Conservation (phyloP, 805 yeast species). For the Sporopachydermia lactativora region DNA sequence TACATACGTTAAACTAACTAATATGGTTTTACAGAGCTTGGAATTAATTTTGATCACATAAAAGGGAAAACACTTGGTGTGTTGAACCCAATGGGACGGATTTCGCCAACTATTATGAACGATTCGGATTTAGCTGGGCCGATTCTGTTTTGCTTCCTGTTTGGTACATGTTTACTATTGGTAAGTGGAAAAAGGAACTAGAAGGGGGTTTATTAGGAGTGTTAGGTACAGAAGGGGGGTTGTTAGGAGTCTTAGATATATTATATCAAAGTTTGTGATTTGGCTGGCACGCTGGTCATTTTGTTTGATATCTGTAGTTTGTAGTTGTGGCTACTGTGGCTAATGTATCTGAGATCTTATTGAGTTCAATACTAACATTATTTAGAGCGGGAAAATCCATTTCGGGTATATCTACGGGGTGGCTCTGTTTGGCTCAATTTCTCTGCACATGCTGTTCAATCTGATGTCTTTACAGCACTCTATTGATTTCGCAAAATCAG, state of each 20-base stretch:
- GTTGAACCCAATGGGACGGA: slow-evolving; percentile 54
- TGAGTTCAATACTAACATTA: not conserved
- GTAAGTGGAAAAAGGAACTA: slow-evolving; percentile 12
- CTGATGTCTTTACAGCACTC: slow-evolving; percentile 49
- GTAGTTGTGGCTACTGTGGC: no score
- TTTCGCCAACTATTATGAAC: slow-evolving; percentile 63
- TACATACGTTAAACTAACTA: no score
- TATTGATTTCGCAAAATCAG: slow-evolving; percentile 48
- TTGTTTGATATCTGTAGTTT: no score
- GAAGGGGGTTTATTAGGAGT: not conserved
- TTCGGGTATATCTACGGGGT: slow-evolving; percentile 96
- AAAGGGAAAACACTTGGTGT: slow-evolving; percentile 76
- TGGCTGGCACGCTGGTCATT: no score
- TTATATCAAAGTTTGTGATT: no score
- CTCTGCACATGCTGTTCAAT: slow-evolving; percentile 73
- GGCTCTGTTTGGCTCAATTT: slow-evolving; percentile 78
- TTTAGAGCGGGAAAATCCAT: slow-evolving; percentile 71
- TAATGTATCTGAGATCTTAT: no score
- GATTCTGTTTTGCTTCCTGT: slow-evolving; percentile 69
- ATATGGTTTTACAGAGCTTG: slow-evolving; percentile 40
- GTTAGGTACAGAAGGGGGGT: not conserved
- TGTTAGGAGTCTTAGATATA: no score
- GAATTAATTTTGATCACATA: slow-evolving; percentile 84
- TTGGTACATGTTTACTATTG: slow-evolving; percentile 68
- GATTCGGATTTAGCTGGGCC: slow-evolving; percentile 97